Conservation (phyloP, 192 early-diverging fungal species). For the Diversispora epigaea region DNA sequence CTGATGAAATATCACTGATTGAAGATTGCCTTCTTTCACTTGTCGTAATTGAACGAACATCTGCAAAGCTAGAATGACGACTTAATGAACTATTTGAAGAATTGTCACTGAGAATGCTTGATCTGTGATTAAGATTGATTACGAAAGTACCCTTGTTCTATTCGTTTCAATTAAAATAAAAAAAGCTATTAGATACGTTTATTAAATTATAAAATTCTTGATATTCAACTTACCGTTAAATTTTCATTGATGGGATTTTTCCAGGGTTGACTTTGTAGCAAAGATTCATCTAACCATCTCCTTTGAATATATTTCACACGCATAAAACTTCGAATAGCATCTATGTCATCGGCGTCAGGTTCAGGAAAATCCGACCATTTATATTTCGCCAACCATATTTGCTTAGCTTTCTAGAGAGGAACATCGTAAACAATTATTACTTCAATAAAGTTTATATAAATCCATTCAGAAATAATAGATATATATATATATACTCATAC, state of each 20-base stretch:
- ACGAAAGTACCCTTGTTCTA: neutral
- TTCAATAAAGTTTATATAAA: neutral
- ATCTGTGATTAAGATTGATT: neutral
- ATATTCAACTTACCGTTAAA: neutral
- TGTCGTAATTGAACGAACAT: neutral
- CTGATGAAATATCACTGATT: neutral
- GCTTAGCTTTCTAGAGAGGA: neutral
- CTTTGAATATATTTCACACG: slow-evolving; percentile 46
- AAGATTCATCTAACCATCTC: slow-evolving; percentile 29
- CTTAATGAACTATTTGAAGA: slow-evolving; percentile 10
- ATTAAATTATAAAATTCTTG: neutral
- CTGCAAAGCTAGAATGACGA: neutral
- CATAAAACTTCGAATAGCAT: slow-evolving; percentile 41
- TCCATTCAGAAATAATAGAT: neutral
- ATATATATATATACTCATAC: slow-evolving; percentile 34
- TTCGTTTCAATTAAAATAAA: neutral
- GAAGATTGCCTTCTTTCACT: neutral
- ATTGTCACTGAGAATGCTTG: neutral
- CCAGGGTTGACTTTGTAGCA: neutral
- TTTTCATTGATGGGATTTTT: neutral
- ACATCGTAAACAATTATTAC: neutral
- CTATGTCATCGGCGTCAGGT: slow-evolving; percentile 40
- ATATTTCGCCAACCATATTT: slow-evolving; percentile 45
- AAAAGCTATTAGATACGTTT: neutral
- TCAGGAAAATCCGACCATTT: slow-evolving; percentile 42